These are phyloP conservation scores for Pythium insidiosum DNA, from an alignment of 352 stramenopile species.

Conservation along the genomic window DNA sequence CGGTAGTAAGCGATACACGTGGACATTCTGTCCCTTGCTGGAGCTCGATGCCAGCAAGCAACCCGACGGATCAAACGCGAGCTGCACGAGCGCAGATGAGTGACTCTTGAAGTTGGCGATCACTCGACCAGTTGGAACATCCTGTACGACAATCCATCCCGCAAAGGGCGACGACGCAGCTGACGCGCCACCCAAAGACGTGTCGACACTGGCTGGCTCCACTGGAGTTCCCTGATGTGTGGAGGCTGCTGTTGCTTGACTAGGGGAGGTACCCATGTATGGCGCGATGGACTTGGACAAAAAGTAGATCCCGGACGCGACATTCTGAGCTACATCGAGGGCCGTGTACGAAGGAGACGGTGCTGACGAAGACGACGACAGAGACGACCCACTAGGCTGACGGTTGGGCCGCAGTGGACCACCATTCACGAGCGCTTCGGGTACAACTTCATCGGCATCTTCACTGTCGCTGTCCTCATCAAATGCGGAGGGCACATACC, in stretches of 20 bases:
- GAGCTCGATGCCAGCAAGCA: constrained; percentile 71
- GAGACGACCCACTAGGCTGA: constrained; percentile 7
- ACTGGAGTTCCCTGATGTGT: background rate
- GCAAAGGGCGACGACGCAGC: constrained; percentile 6
- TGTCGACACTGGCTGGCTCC: background rate
- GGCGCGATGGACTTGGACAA: constrained; percentile 72
- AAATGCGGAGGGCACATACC: constrained; percentile 14
- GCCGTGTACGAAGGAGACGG: constrained; percentile 41
- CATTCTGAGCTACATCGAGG: constrained; percentile 81
- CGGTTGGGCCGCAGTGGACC: constrained; percentile 7
- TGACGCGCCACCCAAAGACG: too few species aligned
- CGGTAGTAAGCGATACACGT: constrained; percentile 72
- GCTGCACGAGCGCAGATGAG: constrained; percentile 52
- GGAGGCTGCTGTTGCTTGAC: constrained; percentile 9
- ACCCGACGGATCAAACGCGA: constrained; percentile 76
- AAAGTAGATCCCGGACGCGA: constrained; percentile 83
- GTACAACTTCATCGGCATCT: constrained; percentile 40
- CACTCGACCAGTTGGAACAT: constrained; percentile 48
- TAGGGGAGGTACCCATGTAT: constrained; percentile 67
- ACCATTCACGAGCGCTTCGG: constrained; percentile 29
- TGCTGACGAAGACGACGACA: constrained; percentile 6
- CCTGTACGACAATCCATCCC: constrained; percentile 64
- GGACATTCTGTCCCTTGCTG: constrained; percentile 79
- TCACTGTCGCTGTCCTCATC: constrained; percentile 14
- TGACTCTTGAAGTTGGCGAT: constrained; percentile 77